A percentile compares a stretch with the other conserved stretches of the same genome.
Evolutionary conservation across 176 grass and related monocot species (phyloP).

Genomic region (Saccharum spontaneum): DNA sequence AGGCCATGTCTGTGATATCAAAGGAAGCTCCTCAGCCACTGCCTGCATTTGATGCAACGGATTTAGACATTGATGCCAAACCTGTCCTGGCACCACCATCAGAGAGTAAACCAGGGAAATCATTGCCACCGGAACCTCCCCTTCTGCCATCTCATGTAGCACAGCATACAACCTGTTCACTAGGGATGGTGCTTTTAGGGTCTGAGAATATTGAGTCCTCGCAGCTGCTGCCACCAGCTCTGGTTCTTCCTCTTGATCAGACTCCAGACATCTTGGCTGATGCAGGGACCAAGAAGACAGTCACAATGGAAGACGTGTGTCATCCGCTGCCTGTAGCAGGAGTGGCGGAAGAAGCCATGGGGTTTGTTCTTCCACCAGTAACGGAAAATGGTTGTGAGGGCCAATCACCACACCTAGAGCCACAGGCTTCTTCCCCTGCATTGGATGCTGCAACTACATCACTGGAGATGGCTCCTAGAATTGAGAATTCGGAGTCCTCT

Average conservation of each 20-base stretch:
- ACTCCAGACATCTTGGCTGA: conserved; percentile 17
- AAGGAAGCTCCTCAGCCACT: not conserved
- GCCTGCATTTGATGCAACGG: not conserved
- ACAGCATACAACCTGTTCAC: conserved; percentile 19
- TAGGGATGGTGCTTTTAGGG: conserved; percentile 10
- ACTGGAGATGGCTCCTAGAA: not conserved
- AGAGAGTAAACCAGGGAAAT: conserved; percentile 2
- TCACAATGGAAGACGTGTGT: not conserved
- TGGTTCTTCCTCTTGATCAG: conserved; percentile 25
- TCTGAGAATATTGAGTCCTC: conserved; percentile 23
- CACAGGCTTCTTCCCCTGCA: conserved; percentile 6
- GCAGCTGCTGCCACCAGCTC: not conserved
- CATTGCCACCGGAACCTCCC: not conserved
- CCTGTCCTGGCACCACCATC: not conserved
- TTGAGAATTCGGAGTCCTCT: conserved; percentile 5
- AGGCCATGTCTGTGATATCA: conserved; percentile 16
- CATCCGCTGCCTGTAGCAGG: not conserved
- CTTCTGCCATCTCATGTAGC: not conserved
- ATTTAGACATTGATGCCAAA: not conserved
- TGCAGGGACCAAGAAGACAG: conserved; percentile 5
- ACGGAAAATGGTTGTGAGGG: conserved; percentile 24
- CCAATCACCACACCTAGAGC: conserved; percentile 25
- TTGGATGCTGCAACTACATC: conserved; percentile 1
- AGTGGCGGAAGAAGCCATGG: conserved; percentile 20
- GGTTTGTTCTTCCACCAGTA: conserved; percentile 5